These are phyloP conservation scores for Pseudonectria buxi DNA, from an alignment of 2,329 filamentous ascomycete species.

Conservation along the genomic window DNA sequence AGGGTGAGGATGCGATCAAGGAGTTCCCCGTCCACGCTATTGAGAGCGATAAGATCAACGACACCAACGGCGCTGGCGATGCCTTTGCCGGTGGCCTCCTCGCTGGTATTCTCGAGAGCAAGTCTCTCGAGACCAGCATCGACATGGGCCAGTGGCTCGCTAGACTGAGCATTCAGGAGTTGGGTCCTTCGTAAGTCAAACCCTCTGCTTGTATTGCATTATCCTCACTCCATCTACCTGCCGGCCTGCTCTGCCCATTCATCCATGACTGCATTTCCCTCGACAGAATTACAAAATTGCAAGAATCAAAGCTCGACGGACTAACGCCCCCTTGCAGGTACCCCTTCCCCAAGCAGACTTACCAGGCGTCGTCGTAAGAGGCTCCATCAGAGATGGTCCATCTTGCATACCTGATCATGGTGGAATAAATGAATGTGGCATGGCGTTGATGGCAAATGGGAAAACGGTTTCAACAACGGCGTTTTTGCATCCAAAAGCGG, in stretches of 20 bases:
- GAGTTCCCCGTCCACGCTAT: conserved; percentile 79
- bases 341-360: conserved; percentile 76
- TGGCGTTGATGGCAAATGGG: conserved; percentile 37
- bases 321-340: conserved; percentile 45
- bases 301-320: conserved; percentile 4
- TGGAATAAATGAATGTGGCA: conserved; percentile 20
- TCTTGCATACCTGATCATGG: conserved; percentile 18
- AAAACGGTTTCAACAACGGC: conserved; percentile 51
- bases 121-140: conserved; percentile 68
- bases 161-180: conserved; percentile 85
- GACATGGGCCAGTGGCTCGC: conserved; percentile 98
- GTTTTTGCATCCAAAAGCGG: conserved; percentile 31
- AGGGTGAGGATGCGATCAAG: conserved; percentile 63
- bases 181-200: conserved; percentile 82
- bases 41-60: conserved; percentile 70
- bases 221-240: conserved; percentile 10
- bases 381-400: conserved; percentile 12
- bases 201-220: conserved; percentile 5
- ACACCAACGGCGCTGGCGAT: conserved; percentile 95
- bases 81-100: conserved; percentile 93
- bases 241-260: conserved; percentile 8
- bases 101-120: conserved; percentile 81
- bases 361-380: conserved; percentile 42
- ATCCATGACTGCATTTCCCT: conserved; percentile 2
- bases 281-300: conserved; percentile 9